Evolutionary conservation across 495 filamentous ascomycete genomes (phyloP).

Genomic region (Penicillium roqueforti): DNA sequence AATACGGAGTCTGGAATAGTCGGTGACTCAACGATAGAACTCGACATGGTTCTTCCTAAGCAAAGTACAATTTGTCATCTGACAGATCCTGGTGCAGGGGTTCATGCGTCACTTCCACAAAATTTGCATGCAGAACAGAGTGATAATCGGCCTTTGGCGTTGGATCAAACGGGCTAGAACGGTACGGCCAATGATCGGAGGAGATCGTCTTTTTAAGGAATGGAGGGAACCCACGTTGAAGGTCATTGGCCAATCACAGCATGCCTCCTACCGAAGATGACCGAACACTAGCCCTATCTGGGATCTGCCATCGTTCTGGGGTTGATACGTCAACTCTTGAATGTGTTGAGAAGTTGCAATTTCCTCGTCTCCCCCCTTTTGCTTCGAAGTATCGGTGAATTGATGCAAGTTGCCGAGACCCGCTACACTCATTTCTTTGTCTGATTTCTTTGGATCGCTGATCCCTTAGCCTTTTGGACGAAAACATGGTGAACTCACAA

Average conservation of each 20-base stretch:
- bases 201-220: neutral
- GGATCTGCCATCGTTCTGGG: constrained; percentile 12
- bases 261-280: constrained; percentile 7
- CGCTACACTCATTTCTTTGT: neutral
- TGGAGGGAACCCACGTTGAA: neutral
- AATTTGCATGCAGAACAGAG: constrained; percentile 4
- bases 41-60: neutral
- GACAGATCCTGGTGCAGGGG: constrained; percentile 5
- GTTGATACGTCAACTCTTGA: constrained; percentile 27
- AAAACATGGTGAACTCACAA: constrained; percentile 4
- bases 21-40: neutral
- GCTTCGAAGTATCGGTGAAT: neutral
- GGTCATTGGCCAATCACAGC: neutral
- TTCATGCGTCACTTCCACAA: constrained; percentile 3
- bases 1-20: neutral
- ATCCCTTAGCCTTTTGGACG: neutral
- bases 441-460: neutral
- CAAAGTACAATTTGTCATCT: constrained; percentile 3
- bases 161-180: neutral
- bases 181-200: constrained; percentile 3
- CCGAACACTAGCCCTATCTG: constrained; percentile 12
- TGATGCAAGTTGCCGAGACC: neutral
- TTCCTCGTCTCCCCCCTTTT: neutral
- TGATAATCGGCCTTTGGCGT: neutral
- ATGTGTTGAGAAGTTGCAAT: neutral